Base-by-base conservation (phyloP, 1,284 basidiomycete species). In the Ganoderma sinense region DNA sequence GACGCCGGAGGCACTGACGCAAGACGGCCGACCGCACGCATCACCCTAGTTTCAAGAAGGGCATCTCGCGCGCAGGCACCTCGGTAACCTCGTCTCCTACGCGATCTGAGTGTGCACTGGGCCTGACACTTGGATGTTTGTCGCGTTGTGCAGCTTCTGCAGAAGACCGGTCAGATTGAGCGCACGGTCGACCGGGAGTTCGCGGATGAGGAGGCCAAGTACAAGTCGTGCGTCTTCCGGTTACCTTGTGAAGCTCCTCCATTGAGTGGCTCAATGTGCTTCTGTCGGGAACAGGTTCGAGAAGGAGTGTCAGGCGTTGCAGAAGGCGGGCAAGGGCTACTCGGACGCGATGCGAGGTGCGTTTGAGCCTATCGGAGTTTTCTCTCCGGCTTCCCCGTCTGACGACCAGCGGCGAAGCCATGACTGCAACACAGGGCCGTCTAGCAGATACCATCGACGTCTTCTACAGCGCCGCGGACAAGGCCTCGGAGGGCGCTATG, bases 141-240 rank as follows among this genome's bases (percentile, higher is more conserved):
- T 51, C 36, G 40, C 62, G 16, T 62, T 39, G 40, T 40, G 63
- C 55, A 94, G 93, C 88, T 97, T 78, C 89, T 97, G 82, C 96
- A 97, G 86, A 97, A 97, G 90, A 98, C 97, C 1, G 97, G 97
- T 70, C 97, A 99, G 83, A 94, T 99, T 69, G 97, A 99, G 80
- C 88, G 96, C 40, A 99, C 97, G 0, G 89, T 98, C 36, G 97
- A 99, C 82, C 86, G 94, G 68, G 97, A 98, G 79, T 99, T 98
- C 80, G 87, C 92, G 40, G 94, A 97, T 70, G 96, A 98, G 81
- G 96, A 98, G 80, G 88, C 90, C 62, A 96, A 96, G 79, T 99
- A 92, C 86, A 91, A 92, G 82, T 89, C 88, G 93, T 97, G 84
- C 80, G 96, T 88, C 23, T 10, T 51, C 26, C 23, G 26, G 26